These are phyloP conservation scores for Colletotrichum paranaense DNA, from an alignment of 2,329 filamentous ascomycete genomes.

Conservation along the genomic window DNA sequence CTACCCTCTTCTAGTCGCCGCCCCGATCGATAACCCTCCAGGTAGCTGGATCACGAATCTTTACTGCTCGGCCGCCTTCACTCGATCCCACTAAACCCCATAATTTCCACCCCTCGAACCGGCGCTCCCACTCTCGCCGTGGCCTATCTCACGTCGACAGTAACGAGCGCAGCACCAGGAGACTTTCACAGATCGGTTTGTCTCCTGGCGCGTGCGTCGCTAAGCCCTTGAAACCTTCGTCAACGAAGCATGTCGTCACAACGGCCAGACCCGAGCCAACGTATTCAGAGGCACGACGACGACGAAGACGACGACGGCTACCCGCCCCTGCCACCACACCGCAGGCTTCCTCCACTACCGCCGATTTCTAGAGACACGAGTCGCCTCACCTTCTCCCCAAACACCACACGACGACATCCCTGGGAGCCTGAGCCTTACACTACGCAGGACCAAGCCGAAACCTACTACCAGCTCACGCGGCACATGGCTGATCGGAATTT, in stretches of 20 bases:
- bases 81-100: slow-evolving; percentile 9
- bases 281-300: slow-evolving; percentile 45
- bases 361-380: slow-evolving; percentile 8
- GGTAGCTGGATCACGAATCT: neutral
- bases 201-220: slow-evolving; percentile 13
- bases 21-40: neutral
- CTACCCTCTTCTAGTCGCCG: neutral
- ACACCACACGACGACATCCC: slow-evolving; percentile 13
- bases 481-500: slow-evolving; percentile 35
- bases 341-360: slow-evolving; percentile 47
- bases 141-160: neutral
- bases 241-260: slow-evolving; percentile 36
- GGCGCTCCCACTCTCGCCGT: neutral
- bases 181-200: neutral
- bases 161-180: neutral
- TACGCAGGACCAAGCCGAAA: slow-evolving; percentile 12
- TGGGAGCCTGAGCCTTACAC: slow-evolving; percentile 22
- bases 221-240: slow-evolving; percentile 36
- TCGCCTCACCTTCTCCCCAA: slow-evolving; percentile 4
- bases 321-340: slow-evolving; percentile 44
- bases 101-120: slow-evolving; percentile 11
- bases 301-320: slow-evolving; percentile 38
- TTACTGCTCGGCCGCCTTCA: neutral
- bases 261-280: slow-evolving; percentile 34
- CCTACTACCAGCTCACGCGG: slow-evolving; percentile 16